phyloP scores from a whole-genome alignment of 805 yeast genomes.

The Hanseniaspora valbyensis region DNA sequence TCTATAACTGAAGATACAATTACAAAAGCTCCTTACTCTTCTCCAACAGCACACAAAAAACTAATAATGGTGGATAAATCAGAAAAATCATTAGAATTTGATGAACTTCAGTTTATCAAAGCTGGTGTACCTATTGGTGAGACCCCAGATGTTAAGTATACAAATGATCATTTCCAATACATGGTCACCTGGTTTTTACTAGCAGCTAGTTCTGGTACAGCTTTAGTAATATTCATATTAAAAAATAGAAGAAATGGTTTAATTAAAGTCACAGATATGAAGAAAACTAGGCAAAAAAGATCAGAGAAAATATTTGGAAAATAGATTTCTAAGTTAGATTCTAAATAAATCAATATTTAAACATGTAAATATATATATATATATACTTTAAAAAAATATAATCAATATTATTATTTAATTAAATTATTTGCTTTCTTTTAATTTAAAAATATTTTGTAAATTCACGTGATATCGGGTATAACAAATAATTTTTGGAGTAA shows the following conservation, averaged over 20 bases:
- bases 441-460: no score
- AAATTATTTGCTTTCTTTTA: no score
- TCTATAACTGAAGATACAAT: neutral
- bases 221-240: slow-evolving; percentile 45
- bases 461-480: neutral
- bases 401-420: no score
- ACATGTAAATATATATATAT: neutral
- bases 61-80: slow-evolving; percentile 3
- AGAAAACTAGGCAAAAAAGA: slow-evolving; percentile 39
- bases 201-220: slow-evolving; percentile 38
- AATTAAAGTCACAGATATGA: slow-evolving; percentile 25
- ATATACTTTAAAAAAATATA: neutral
- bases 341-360: no score
- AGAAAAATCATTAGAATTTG: slow-evolving; percentile 32
- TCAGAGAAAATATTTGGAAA: slow-evolving; percentile 12
- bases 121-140: slow-evolving; percentile 90
- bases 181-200: slow-evolving; percentile 86
- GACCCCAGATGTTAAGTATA: slow-evolving; percentile 64
- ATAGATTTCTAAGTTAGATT: no score
- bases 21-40: slow-evolving; percentile 11
- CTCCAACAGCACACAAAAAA: slow-evolving; percentile 2
- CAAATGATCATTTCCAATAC: slow-evolving; percentile 86
- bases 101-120: slow-evolving; percentile 48
- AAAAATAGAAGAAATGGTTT: slow-evolving; percentile 30
- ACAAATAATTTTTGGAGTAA: neutral